Evolutionary conservation across 495 filamentous ascomycete genomes (phyloP).

Genomic region (Staphylotrichum longicolle): DNA sequence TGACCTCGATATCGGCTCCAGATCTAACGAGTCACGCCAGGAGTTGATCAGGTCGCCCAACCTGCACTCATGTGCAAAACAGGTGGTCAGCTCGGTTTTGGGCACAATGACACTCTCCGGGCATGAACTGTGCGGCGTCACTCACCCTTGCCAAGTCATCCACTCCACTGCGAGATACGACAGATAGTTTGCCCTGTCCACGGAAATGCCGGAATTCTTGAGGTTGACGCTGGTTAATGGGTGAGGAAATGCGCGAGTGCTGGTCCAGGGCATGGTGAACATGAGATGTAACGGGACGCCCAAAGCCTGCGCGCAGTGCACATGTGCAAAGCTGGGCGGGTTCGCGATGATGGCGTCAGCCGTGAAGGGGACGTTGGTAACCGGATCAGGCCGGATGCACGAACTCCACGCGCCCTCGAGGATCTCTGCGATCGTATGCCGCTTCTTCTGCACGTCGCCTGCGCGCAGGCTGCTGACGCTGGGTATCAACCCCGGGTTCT

Average conservation of each 20-base stretch:
- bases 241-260: constrained; percentile 61
- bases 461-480: constrained; percentile 58
- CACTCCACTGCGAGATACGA: constrained; percentile 67
- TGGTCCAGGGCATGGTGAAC: constrained; percentile 61
- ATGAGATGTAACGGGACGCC: constrained; percentile 65
- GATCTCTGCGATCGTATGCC: constrained; percentile 61
- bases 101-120: too few species aligned
- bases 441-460: constrained; percentile 59
- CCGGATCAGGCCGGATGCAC: constrained; percentile 52
- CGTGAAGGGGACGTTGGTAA: constrained; percentile 48
- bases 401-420: constrained; percentile 58
- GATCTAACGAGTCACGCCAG: constrained; percentile 55
- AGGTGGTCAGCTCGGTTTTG: too few species aligned
- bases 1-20: constrained; percentile 58
- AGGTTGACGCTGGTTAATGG: constrained; percentile 58
- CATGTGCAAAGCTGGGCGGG: constrained; percentile 61
- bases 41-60: constrained; percentile 62
- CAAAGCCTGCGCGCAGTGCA: constrained; percentile 61
- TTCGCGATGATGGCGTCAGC: constrained; percentile 68
- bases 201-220: constrained; percentile 2
- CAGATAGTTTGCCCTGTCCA: constrained; percentile 62
- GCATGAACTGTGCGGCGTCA: too few species aligned
- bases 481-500: constrained; percentile 70
- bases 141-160: constrained; percentile 58
- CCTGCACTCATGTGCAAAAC: neutral